Base-by-base conservation (phyloP, 1,284 basidiomycete genomes). In the Sphaerobolus stellatus region DNA sequence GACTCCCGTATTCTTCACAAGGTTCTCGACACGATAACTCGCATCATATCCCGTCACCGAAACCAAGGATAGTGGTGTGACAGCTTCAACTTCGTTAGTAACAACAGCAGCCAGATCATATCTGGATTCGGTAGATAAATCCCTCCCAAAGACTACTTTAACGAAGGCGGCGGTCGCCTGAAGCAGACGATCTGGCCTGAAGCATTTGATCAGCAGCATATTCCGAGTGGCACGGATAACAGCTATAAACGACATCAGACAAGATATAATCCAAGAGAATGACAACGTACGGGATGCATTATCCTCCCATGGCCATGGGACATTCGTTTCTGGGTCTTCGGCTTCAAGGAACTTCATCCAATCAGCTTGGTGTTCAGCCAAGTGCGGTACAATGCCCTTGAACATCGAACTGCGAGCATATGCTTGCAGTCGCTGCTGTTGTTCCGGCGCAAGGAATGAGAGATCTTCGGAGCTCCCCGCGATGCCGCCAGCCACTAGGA, bases 1-100 rank as follows among this genome's bases (percentile, higher is more conserved):
- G 36, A 82, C 77, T 24, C 86, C 84, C 11, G 84, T 84, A 45
- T 84, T 83, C 65, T 88, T 84, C 61, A 94, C 86, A 36, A 97
- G 80, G 62, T 89, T 91, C 64, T 98, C 95, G 29, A 98, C 91
- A 50, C 90, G 84, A 69, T 95, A 98, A 68, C 93, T 94, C 9
- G 95, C 95, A 68, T 98, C 95, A 66, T 97, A 95, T n/a, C 95
- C 95, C 1, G 92, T 85, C 3, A 98, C 92, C 6, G 94, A 98
- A 31, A 94, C 86, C 48, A 98, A 75, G 9, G 92, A 89, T n/a
- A 98, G 73, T 1, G 95, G 94, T 1, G 91, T 93, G 2, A 81
- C 79, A 1, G 93, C 80, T 11, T 82, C 80, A 31, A 94, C 82
- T 67, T 98, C 91, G 60, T 89, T 80, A 4, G 78, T 65, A 25